Evolutionary conservation across 2,329 filamentous ascomycete species (phyloP), one percentile per base, ranked within the genome.

Genomic region (Cladophialophora psammophila): DNA sequence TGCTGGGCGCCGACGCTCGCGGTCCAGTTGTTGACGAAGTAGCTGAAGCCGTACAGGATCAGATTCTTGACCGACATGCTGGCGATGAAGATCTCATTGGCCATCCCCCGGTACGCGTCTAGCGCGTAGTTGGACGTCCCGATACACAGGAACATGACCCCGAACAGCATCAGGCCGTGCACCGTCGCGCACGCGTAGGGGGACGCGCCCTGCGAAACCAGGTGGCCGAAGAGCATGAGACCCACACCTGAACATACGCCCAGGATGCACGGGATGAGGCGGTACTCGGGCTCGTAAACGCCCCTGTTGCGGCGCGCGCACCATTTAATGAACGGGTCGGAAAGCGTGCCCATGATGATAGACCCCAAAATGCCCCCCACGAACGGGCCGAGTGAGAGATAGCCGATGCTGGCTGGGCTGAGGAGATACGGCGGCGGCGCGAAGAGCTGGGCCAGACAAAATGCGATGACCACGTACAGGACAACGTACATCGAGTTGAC

Each of bases 51-150:
- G 56, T 80, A 82, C 61, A 81, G 79, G n/a, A 81, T 64, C 38
- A 82, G 75, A 68, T 82, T 82, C 75, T 82, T 82, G 68, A 81
- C 74, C 31, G 80, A 72, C 80, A 82, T 82, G 53, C 75, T 77
- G 6, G 76, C 76, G 64, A 82, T 80, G 73, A 82, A 82, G 32
- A 81, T 76, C 72, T 82, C 80, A 9, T 75, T 77, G 53, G 74
- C 77, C 74, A 81, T 79, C 61, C 78, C 76, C 18, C 79, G 80
- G 72, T 83, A 82, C 36, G 79, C 78, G 72, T 85, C 83, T 45
- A 84, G 76, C 8, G 85, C 78, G 66, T 85, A 85, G 15, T 81
- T 82, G 68, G 83, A 83, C 3, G 83, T 81, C 48, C 79, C 42
- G 80, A 79, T 5, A 80, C 76, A 66, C 82, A 81, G 5, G 80